A percentile compares a stretch with the other conserved stretches of the same genome.
These are phyloP conservation scores for Planoprotostelium fungivorum DNA, from an alignment of 78 protist species.

Conservation along the genomic window DNA sequence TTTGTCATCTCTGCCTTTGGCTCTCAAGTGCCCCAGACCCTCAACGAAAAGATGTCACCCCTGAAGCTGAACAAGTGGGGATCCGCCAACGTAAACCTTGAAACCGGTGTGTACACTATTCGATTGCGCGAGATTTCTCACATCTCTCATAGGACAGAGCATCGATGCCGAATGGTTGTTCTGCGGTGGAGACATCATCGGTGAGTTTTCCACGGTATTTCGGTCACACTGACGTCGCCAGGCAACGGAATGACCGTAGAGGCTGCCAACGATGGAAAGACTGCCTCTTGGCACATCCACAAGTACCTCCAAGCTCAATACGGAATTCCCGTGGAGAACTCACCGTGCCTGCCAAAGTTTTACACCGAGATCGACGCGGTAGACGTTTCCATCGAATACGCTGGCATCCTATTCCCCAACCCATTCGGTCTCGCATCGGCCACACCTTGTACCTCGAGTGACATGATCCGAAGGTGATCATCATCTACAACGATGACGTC, in stretches of 20 bases:
- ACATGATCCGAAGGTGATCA: conserved; percentile 77
- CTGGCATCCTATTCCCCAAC: conserved; percentile 85
- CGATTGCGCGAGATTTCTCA: not conserved
- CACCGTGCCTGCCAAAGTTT: conserved; percentile 80
- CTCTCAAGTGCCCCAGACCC: conserved; percentile 24
- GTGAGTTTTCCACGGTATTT: conserved; percentile 2
- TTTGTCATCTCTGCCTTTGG: conserved; percentile 91
- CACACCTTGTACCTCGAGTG: conserved; percentile 81
- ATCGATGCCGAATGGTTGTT: conserved; percentile 61
- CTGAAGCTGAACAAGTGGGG: conserved; percentile 67
- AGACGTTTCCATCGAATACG: conserved; percentile 74
- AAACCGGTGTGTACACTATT: not conserved
- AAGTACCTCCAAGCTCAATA: conserved; percentile 68
- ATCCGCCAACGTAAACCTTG: conserved; percentile 36
- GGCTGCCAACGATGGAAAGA: conserved; percentile 93
- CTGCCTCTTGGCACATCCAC: conserved; percentile 91
- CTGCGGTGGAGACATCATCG: conserved; percentile 90
- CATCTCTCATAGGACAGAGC: not conserved
- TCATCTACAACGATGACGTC: not conserved
- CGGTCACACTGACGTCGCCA: not conserved
- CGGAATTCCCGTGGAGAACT: conserved; percentile 53
- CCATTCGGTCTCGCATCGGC: conserved; percentile 97
- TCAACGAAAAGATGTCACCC: conserved; percentile 44
- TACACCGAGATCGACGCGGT: conserved; percentile 86
- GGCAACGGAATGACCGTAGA: conserved; percentile 91